Evolutionary conservation across 768 basidiomycete genomes (phyloP), one percentile per base, ranked within the genome.

Genomic region (Leucocoprinus sp.): DNA sequence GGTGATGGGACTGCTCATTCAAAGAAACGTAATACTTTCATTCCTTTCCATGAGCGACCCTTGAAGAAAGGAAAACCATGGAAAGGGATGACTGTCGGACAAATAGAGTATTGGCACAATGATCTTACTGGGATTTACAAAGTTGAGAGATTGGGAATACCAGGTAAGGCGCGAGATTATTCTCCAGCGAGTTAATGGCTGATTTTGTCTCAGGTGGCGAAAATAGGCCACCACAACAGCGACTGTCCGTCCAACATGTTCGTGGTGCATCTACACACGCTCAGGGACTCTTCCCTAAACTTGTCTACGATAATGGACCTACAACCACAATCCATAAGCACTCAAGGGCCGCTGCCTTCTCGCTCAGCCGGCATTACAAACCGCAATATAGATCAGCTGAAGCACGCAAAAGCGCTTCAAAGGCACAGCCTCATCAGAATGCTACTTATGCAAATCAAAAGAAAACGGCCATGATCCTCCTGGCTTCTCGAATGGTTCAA

Each of bases 311-410:
- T 24, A 71, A 70, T 26, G 82, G 84, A 1, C 84, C 86, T 0
- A 66, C 69, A 18, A 71, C 76, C 26, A 79, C 83, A 43, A 77
- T 91, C 24, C 89, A 91, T 62, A 86, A 85, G 53, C 88, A 91
- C 57, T 86, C 88, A 1, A 78, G 83, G 44, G 82, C 83, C 3
- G 64, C 75, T 23, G 88, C 84, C 0, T 89, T 88, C 61, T 88
- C 87, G 0, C 76, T 91, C 38, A 81, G 82, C 60, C 76, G 88
- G 19, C 75, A 76, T 45, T 78, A 82, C 33, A 58, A 41, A 37
- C 39, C 49, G 26, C 54, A 22, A n/a, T 42, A 15, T 47, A 55
- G 29, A 44, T 45, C 45, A 24, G 46, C 15, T 35, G 53, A 36
- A 29, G 58, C 39, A 48, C 49, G 33, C 45, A 48, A 33, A 51